phyloP scores from a whole-genome alignment of 345 rosid genomes.

The Linum tenue region DNA sequence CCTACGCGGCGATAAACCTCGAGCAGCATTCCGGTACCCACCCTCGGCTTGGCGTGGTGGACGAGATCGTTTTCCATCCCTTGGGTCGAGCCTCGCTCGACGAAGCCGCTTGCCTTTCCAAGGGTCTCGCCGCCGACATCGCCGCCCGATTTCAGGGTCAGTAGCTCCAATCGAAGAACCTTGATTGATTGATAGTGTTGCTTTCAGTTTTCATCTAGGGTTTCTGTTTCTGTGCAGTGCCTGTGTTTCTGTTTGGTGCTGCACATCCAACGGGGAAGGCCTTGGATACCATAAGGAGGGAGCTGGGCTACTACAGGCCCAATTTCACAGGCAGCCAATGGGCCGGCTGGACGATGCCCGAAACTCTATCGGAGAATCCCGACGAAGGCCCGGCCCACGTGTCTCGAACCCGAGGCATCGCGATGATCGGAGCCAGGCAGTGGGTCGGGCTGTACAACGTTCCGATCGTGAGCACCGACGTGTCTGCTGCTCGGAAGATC shows the following conservation, averaged over 20 bases:
- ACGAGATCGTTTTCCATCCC: conserved; percentile 49
- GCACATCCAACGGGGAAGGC: conserved; percentile 54
- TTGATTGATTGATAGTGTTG: no score
- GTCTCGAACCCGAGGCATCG: conserved; percentile 33
- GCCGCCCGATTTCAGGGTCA: conserved; percentile 44
- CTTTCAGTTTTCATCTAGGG: background rate
- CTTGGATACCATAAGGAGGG: conserved; percentile 45
- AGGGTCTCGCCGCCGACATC: conserved; percentile 45
- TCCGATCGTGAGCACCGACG: conserved; percentile 41
- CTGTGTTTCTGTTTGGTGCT: conserved; percentile 44
- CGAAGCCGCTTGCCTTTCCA: conserved; percentile 59
- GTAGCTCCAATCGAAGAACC: background rate
- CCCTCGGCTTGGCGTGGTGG: conserved; percentile 58
- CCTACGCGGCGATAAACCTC: conserved; percentile 36
- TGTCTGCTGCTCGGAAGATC: conserved; percentile 29
- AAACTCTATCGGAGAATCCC: conserved; percentile 29
- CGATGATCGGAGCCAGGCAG: conserved; percentile 44
- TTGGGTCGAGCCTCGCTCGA: conserved; percentile 42
- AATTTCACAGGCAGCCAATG: conserved; percentile 50
- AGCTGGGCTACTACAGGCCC: conserved; percentile 53
- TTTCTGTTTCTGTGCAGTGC: conserved; percentile 32
- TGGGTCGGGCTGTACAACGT: conserved; percentile 47
- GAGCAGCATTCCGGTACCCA: conserved; percentile 45
- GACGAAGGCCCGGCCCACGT: conserved; percentile 39
- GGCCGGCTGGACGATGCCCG: conserved; percentile 39